Evolutionary conservation across 768 basidiomycete genomes (phyloP), one percentile per base, ranked within the genome.

Genomic region (Fistulinella prunicolor): DNA sequence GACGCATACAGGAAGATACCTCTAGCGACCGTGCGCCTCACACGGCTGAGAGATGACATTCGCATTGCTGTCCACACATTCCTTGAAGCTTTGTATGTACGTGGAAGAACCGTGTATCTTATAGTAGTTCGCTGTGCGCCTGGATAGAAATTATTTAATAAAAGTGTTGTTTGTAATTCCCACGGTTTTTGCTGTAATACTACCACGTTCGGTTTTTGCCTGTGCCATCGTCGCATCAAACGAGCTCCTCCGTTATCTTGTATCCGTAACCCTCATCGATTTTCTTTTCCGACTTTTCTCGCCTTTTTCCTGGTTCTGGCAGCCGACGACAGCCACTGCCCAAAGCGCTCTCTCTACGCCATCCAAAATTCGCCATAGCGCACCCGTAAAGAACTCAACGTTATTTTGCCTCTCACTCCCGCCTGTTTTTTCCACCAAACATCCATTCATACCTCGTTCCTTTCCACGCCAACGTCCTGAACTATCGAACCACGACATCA

Each of bases 211-310:
- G 65, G 64, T 58, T 58, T 64, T 64, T 64, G 63, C 55, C 59
- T 65, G 60, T 51, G 44, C 53, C 47, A 44, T 45, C 56, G 59
- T 50, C 51, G 60, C 63, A 65, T 67, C 64, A 56, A 53, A 57
- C 60, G 50, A 64, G 50, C 53, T 46, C 55, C 45, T 53, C 58
- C 65, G 65, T 67, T 67, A 67, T 67, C 65, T 57, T 67, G 54
- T 52, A 55, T 62, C 64, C 64, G 53, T 51, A 51, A 51, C 30
- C 45, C 54, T 53, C 67, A 67, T 67, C 65, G 67, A 67, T 67
- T 65, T 60, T 60, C 50, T 51, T 49, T 49, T 44, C 26, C 37
- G 3, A 14, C 55, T 30, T 51, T 45, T 41, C 26, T 47, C 21
- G 34, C n/a, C 38, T 40, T 55, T 45, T 41, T 46, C 49, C 42